Evolutionary conservation across 1,284 basidiomycete genomes (phyloP).

Genomic region (Moesziomyces sp.): DNA sequence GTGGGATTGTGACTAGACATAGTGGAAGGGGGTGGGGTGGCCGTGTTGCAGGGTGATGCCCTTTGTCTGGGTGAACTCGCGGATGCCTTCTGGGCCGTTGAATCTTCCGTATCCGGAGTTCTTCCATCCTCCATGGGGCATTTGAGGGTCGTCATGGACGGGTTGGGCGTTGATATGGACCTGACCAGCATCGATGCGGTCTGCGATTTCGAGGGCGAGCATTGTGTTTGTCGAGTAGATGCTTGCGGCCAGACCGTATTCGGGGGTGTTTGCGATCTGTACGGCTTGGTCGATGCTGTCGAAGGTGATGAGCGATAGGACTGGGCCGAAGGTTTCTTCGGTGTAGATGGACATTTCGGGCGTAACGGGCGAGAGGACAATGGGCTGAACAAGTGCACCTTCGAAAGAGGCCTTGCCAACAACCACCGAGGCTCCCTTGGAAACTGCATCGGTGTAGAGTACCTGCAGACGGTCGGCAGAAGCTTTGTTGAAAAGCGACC

Average conservation of each 20-base stretch:
- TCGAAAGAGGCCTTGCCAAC: slow-evolving; percentile 70
- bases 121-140: slow-evolving; percentile 79
- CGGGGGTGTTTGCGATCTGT: slow-evolving; percentile 72
- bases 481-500: slow-evolving; percentile 72
- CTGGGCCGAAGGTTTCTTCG: slow-evolving; percentile 83
- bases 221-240: slow-evolving; percentile 74
- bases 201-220: slow-evolving; percentile 71
- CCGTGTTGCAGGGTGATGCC: slow-evolving; percentile 74
- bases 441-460: slow-evolving; percentile 72
- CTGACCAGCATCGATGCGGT: slow-evolving; percentile 69
- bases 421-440: slow-evolving; percentile 72
- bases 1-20: slow-evolving; percentile 7
- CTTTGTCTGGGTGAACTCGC: slow-evolving; percentile 86
- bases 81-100: slow-evolving; percentile 85
- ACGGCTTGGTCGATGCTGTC: slow-evolving; percentile 77
- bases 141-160: slow-evolving; percentile 38
- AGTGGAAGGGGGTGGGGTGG: slow-evolving; percentile 27
- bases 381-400: slow-evolving; percentile 73
- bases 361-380: slow-evolving; percentile 72
- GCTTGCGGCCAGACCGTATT: slow-evolving; percentile 73
- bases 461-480: slow-evolving; percentile 72
- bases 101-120: slow-evolving; percentile 50
- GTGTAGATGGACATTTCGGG: slow-evolving; percentile 70
- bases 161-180: slow-evolving; percentile 63
- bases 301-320: slow-evolving; percentile 81